A percentile compares a stretch with the other conserved stretches of the same genome.
Conservation (phyloP, 129 eudicot species). For the Artemisia annua region DNA sequence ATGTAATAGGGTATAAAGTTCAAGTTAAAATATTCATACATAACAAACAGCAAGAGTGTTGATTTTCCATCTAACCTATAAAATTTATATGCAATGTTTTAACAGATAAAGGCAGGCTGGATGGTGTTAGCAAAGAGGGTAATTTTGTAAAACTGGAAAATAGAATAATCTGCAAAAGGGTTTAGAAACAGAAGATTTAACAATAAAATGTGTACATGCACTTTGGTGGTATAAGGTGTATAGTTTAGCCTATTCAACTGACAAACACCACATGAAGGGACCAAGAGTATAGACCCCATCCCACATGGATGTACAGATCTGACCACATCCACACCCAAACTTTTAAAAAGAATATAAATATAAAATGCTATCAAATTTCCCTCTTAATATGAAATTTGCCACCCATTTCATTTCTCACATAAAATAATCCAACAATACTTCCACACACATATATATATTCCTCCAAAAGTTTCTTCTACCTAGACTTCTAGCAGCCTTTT, state of each 20-base stretch:
- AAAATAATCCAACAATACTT: conserved; percentile 24
- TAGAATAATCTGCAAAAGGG: conserved; percentile 34
- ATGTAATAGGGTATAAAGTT: conserved; percentile 7
- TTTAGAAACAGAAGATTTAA: conserved; percentile 30
- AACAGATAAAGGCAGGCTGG: neutral
- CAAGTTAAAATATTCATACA: neutral
- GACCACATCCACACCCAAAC: conserved; percentile 69
- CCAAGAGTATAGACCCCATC: conserved; percentile 54
- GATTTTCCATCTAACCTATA: neutral
- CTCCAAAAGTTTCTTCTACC: conserved; percentile 33
- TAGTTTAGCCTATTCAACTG: conserved; percentile 43
- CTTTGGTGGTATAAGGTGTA: conserved; percentile 21
- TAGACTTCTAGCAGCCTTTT: conserved; percentile 44
- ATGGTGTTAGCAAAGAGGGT: conserved; percentile 26
- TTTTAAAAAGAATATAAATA: conserved; percentile 25
- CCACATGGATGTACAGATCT: conserved; percentile 57
- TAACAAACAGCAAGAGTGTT: neutral
- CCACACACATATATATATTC: conserved; percentile 29
- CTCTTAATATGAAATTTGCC: conserved; percentile 32
- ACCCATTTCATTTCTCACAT: conserved; percentile 34
- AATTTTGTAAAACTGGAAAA: conserved; percentile 25
- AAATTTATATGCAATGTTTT: neutral
- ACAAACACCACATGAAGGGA: conserved; percentile 77
- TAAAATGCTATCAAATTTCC: conserved; percentile 28
- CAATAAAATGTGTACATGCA: conserved; percentile 37